A percentile compares a stretch with the other conserved stretches of the same genome.
Conservation (phyloP, 805 yeast genomes). For the Candida berthetii region DNA sequence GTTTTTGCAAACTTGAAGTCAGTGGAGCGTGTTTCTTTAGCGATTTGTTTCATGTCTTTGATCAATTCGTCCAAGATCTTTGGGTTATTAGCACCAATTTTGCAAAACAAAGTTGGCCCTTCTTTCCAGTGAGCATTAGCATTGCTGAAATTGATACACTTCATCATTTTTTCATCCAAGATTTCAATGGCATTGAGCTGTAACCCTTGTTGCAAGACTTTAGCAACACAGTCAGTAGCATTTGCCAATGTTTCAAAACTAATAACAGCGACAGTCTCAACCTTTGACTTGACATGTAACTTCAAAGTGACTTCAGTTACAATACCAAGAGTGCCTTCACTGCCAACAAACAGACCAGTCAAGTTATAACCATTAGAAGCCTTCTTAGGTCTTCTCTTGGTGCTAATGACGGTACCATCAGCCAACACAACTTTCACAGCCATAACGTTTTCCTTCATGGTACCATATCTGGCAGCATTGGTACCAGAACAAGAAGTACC, state of each 20-base stretch:
- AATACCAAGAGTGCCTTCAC: slow-evolving; percentile 70
- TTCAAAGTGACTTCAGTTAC: slow-evolving; percentile 67
- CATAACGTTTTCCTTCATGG: slow-evolving; percentile 62
- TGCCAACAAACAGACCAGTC: slow-evolving; percentile 60
- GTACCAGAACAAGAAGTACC: slow-evolving; percentile 72
- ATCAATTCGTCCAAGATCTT: slow-evolving; percentile 32
- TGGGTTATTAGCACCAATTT: slow-evolving; percentile 42
- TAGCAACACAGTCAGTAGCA: slow-evolving; percentile 60
- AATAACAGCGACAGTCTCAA: slow-evolving; percentile 57
- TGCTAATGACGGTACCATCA: slow-evolving; percentile 66
- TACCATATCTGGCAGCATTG: slow-evolving; percentile 70
- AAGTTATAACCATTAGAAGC: slow-evolving; percentile 73
- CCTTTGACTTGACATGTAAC: slow-evolving; percentile 50
- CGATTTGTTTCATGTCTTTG: slow-evolving; percentile 38
- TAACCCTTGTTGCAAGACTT: slow-evolving; percentile 49
- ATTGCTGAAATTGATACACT: slow-evolving; percentile 47
- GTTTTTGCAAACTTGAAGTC: slow-evolving; percentile 50
- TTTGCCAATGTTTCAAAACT: slow-evolving; percentile 57
- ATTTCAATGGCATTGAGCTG: slow-evolving; percentile 64
- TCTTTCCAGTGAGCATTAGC: slow-evolving; percentile 43
- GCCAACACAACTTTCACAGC: slow-evolving; percentile 64
- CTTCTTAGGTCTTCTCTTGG: slow-evolving; percentile 62
- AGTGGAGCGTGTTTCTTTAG: slow-evolving; percentile 39
- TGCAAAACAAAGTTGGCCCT: slow-evolving; percentile 50
- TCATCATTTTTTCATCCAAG: slow-evolving; percentile 62